These are phyloP conservation scores for Tilletiaria anomala DNA, from an alignment of 1,284 basidiomycete genomes.

Conservation along the genomic window DNA sequence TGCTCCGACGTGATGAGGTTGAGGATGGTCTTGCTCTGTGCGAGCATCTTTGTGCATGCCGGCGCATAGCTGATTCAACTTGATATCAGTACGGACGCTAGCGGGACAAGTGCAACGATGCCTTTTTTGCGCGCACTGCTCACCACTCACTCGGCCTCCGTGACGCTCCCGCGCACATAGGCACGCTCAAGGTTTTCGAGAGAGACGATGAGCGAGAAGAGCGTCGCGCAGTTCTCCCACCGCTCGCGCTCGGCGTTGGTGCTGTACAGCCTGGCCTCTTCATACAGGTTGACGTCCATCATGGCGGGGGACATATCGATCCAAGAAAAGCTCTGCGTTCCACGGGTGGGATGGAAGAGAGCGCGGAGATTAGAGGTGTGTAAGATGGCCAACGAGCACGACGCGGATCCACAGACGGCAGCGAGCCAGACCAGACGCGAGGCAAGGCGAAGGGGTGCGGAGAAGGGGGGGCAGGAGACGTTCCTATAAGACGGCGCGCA, in stretches of 20 bases:
- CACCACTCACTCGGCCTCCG: slow-evolving; percentile 63
- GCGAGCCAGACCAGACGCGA: too few relatives aligned
- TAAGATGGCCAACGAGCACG: too few relatives aligned
- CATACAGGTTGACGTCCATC: not conserved
- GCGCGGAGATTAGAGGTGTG: too few relatives aligned
- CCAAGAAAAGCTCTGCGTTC: too few relatives aligned
- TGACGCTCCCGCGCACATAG: slow-evolving; percentile 76
- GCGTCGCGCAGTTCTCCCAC: slow-evolving; percentile 71
- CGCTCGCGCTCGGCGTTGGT: slow-evolving; percentile 79
- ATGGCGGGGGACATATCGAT: not conserved
- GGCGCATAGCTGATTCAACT: slow-evolving; percentile 56
- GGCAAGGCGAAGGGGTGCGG: too few relatives aligned
- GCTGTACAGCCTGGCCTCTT: slow-evolving; percentile 78
- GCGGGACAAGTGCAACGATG: not conserved
- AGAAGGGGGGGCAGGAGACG: too few relatives aligned
- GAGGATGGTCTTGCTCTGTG: slow-evolving; percentile 92
- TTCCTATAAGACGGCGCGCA: too few relatives aligned
- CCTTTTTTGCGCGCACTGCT: too few relatives aligned
- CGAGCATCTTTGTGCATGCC: slow-evolving; percentile 76
- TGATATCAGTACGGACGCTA: not conserved
- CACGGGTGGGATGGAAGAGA: too few relatives aligned
- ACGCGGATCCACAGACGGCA: too few relatives aligned
- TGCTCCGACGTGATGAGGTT: slow-evolving; percentile 57
- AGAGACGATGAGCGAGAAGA: slow-evolving; percentile 79
- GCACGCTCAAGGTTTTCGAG: slow-evolving; percentile 90